Evolutionary conservation across 805 yeast species (phyloP), one percentile per base, ranked within the genome.

Genomic region (Yarrowia yakushimensis): DNA sequence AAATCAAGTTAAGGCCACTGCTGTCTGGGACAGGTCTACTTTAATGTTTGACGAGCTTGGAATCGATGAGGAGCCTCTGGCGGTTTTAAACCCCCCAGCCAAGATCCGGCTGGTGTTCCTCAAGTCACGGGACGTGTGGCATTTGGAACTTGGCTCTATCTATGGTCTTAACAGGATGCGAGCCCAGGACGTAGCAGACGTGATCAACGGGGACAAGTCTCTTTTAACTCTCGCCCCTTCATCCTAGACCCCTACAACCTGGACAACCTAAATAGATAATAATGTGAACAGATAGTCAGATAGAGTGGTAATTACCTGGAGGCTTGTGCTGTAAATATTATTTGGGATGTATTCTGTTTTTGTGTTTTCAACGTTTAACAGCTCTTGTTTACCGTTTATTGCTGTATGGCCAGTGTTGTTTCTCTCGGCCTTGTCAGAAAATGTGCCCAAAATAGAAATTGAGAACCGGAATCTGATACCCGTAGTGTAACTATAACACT

Each of bases 61-160:
- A 0, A 30, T 46, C 27, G 54, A 46, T 9, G 54, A 46, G 18
- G 54, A 46, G 37, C 54, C 54, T 9, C 18, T 46, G 13, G 36
- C 54, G 3, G 20, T 36, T 17, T 25, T 45, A n/a, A 45, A 9
- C 1, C 54, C 54, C 5, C 20, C 27, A 4, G 37, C 37, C 37
- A 46, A 46, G 15, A 30, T 46, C 15, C 27, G 54, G n/a, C 54
- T 46, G 6, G 27, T 46, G 12, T 46, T 46, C n/a, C 54, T 46
- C 37, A 46, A 46, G 18, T 46, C 54, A 5, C 25, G 54, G 1
- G 54, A 46, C n/a, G 54, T 46, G 17, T 46, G 54, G 54, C 54
- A 46, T 30, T 27, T 46, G 7, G 54, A 46, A 2, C 18, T 46
- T 2, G 54, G 54, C 20, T 46, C 54, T 2, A 11, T 46, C 3